Conservation (phyloP, 2,329 filamentous ascomycete species). For the Diaporthe citri region DNA sequence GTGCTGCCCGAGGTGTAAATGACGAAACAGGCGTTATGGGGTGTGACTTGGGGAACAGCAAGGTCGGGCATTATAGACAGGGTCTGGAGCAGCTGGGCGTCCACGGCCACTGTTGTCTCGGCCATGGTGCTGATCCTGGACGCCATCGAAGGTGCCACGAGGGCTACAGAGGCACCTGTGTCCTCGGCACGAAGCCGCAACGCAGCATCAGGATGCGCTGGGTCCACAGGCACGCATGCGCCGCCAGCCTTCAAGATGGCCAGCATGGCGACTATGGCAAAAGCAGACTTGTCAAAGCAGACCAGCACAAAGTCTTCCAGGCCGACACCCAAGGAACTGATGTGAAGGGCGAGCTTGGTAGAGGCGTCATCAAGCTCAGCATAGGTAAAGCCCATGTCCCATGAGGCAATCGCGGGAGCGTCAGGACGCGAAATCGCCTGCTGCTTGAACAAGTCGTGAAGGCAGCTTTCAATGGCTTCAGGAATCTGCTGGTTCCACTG, state of each 20-base stretch:
- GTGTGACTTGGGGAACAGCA: not conserved
- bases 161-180: slow-evolving; percentile 11
- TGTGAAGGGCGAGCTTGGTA: slow-evolving; percentile 28
- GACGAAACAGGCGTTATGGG: slow-evolving; percentile 49
- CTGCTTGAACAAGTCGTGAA: not conserved
- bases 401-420: slow-evolving; percentile 25
- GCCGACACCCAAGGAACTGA: slow-evolving; percentile 37
- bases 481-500: not conserved
- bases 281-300: slow-evolving; percentile 41
- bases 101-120: not conserved
- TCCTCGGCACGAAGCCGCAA: slow-evolving; percentile 27
- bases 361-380: slow-evolving; percentile 31
- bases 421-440: not conserved
- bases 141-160: not conserved
- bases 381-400: slow-evolving; percentile 40
- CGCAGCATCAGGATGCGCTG: slow-evolving; percentile 38
- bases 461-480: not conserved
- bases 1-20: slow-evolving; percentile 84
- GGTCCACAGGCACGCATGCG: slow-evolving; percentile 43
- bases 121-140: not conserved
- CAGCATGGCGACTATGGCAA: slow-evolving; percentile 40
- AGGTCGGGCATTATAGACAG: not conserved
- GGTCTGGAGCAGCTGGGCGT: not conserved
- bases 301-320: slow-evolving; percentile 39
- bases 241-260: slow-evolving; percentile 44